A percentile compares a stretch with the other conserved stretches of the same genome.
phyloP scores from a whole-genome alignment of 1,284 basidiomycete genomes.

The Neotropicomus parvogracilis region DNA sequence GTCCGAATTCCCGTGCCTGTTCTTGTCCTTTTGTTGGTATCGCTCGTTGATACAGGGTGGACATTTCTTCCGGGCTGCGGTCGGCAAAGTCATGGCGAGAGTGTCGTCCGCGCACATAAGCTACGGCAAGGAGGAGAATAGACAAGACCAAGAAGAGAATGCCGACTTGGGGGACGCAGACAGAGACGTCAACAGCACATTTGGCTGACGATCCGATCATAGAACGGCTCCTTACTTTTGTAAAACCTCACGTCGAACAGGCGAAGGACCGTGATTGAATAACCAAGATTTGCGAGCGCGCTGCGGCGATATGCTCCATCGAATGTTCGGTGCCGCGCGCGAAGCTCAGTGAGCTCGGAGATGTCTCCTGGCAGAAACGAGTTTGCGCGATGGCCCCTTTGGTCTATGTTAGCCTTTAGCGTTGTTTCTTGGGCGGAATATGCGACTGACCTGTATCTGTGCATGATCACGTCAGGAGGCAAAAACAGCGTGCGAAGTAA shows the following conservation, averaged over 20 bases:
- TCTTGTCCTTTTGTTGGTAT: constrained; percentile 55
- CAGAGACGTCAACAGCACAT: not conserved
- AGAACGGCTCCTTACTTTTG: constrained; percentile 46
- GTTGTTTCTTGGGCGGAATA: not conserved
- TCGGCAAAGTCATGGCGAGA: constrained; percentile 76
- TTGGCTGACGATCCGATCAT: not conserved
- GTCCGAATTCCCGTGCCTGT: constrained; percentile 58
- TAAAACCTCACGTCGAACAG: constrained; percentile 73
- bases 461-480: constrained; percentile 11
- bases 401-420: not conserved
- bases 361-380: constrained; percentile 59
- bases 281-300: constrained; percentile 71
- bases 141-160: constrained; percentile 68
- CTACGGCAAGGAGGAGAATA: constrained; percentile 53
- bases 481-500: constrained; percentile 16
- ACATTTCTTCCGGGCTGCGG: constrained; percentile 32
- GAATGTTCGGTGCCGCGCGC: constrained; percentile 77
- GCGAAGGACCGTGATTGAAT: constrained; percentile 69
- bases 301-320: constrained; percentile 78
- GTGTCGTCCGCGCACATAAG: constrained; percentile 60
- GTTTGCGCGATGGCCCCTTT: constrained; percentile 56
- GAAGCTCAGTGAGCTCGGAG: constrained; percentile 67
- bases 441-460: constrained; percentile 27
- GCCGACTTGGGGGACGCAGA: constrained; percentile 71
- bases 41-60: constrained; percentile 20